A percentile compares a stretch with the other conserved stretches of the same genome.
Conservation (phyloP, 2,329 filamentous ascomycete species). For the Colletotrichum sublineola region DNA sequence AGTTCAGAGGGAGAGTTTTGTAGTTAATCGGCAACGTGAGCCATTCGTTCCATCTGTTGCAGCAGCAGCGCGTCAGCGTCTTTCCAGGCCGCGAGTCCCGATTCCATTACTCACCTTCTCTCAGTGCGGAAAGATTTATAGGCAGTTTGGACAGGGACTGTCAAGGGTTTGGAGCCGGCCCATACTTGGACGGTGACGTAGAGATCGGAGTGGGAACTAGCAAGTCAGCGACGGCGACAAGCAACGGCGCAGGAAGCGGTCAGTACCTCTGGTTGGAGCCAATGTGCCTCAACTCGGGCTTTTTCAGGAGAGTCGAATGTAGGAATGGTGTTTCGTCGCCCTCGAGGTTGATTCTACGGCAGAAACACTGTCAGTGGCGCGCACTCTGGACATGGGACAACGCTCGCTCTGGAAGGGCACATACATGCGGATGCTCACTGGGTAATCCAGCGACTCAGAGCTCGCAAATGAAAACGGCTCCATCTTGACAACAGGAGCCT, state of each 20-base stretch:
- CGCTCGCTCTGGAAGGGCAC: slow-evolving; percentile 42
- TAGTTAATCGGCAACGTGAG: slow-evolving; percentile 88
- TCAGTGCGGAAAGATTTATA: slow-evolving; percentile 91
- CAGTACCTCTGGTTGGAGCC: slow-evolving; percentile 83
- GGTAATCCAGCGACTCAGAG: slow-evolving; percentile 84
- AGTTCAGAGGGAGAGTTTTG: slow-evolving; percentile 82
- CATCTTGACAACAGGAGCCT: slow-evolving; percentile 65
- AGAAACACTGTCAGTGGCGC: slow-evolving; percentile 13
- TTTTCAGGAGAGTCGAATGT: slow-evolving; percentile 79
- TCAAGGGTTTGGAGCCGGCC: slow-evolving; percentile 95
- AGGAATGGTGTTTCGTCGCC: slow-evolving; percentile 58
- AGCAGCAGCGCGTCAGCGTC: slow-evolving; percentile 31
- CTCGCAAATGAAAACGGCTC: slow-evolving; percentile 96
- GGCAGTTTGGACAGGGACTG: slow-evolving; percentile 90
- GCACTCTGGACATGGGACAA: not conserved
- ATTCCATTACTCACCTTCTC: slow-evolving; percentile 61
- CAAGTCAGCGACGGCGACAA: slow-evolving; percentile 46
- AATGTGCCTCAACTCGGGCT: slow-evolving; percentile 85
- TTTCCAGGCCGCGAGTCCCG: not conserved
- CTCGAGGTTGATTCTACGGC: slow-evolving; percentile 61
- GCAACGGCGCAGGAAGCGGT: slow-evolving; percentile 2
- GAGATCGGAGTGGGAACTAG: slow-evolving; percentile 84
- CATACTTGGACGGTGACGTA: slow-evolving; percentile 95
- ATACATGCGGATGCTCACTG: slow-evolving; percentile 76
- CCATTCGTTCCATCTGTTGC: slow-evolving; percentile 92